Evolutionary conservation across 2,329 filamentous ascomycete species (phyloP).

Genomic region (Didymosphaeria variabile): DNA sequence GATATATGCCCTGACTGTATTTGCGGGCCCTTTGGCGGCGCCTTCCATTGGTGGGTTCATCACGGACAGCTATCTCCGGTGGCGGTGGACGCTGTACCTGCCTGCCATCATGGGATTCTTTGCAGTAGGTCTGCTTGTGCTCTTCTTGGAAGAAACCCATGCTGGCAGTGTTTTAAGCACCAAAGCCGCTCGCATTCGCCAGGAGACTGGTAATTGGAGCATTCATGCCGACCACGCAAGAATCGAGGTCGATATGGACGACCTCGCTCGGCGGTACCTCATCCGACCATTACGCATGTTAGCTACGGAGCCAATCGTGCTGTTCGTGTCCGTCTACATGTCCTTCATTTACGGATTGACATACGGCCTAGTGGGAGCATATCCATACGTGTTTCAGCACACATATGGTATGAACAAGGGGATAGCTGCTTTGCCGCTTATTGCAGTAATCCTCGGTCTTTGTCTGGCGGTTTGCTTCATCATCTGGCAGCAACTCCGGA

Average conservation of each 20-base stretch:
- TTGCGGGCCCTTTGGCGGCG: slow-evolving; percentile 35
- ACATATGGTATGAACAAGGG: slow-evolving; percentile 67
- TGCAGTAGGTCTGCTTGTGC: slow-evolving; percentile 55
- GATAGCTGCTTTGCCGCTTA: slow-evolving; percentile 66
- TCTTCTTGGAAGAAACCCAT: slow-evolving; percentile 64
- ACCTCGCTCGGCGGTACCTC: slow-evolving; percentile 70
- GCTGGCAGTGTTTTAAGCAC: slow-evolving; percentile 62
- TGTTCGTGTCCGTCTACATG: slow-evolving; percentile 71
- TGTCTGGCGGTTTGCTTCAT: slow-evolving; percentile 65
- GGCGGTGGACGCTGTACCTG: slow-evolving; percentile 63
- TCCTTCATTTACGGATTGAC: slow-evolving; percentile 72
- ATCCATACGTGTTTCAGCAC: slow-evolving; percentile 72
- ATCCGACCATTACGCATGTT: slow-evolving; percentile 72
- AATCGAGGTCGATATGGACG: slow-evolving; percentile 67
- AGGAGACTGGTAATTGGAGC: slow-evolving; percentile 55
- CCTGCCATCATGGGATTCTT: slow-evolving; percentile 59
- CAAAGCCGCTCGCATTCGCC: slow-evolving; percentile 61
- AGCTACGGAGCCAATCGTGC: slow-evolving; percentile 69
- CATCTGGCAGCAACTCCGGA: slow-evolving; percentile 68
- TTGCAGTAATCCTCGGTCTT: slow-evolving; percentile 68
- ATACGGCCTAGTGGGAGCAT: slow-evolving; percentile 66
- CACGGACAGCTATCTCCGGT: slow-evolving; percentile 57
- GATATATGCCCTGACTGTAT: slow-evolving; percentile 25
- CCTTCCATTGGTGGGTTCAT: slow-evolving; percentile 64
- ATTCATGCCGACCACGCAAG: slow-evolving; percentile 49